Percentiles rank a stretch among this genome's conserved stretches.
These are phyloP conservation scores for Amanita muscaria DNA, from an alignment of 768 basidiomycete genomes.

Conservation along the genomic window DNA sequence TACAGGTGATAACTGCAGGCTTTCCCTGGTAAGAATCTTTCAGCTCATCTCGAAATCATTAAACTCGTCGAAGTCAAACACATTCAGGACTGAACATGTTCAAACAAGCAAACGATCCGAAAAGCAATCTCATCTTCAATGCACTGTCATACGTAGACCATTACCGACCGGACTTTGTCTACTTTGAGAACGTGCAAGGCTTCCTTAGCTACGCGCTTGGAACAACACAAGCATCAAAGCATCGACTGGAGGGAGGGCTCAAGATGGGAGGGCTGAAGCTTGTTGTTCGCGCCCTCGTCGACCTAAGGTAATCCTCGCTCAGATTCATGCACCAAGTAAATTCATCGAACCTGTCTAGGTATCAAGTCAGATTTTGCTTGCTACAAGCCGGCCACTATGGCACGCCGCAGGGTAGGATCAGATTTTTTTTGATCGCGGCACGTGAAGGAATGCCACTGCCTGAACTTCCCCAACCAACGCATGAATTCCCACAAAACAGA, in stretches of 20 bases:
- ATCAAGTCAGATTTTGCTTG: constrained; percentile 42
- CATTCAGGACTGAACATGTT: constrained; percentile 71
- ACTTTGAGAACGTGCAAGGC: constrained; percentile 48
- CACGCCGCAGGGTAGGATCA: constrained; percentile 42
- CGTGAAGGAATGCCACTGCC: constrained; percentile 34
- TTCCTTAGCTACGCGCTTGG: constrained; percentile 37
- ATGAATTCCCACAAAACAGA: constrained; percentile 37
- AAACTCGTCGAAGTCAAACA: constrained; percentile 60
- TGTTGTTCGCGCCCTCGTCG: constrained; percentile 46
- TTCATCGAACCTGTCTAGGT: constrained; percentile 22
- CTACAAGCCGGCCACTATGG: constrained; percentile 52
- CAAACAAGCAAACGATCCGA: constrained; percentile 54
- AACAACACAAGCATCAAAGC: constrained; percentile 27
- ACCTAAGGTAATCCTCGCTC: constrained; percentile 46
- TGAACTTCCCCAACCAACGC: constrained; percentile 46
- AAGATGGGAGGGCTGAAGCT: constrained; percentile 72
- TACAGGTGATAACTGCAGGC: constrained; percentile 58
- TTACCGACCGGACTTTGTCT: constrained; percentile 31
- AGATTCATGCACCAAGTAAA: background rate
- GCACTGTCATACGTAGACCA: constrained; percentile 43
- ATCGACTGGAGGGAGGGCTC: constrained; percentile 54
- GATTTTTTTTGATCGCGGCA: constrained; percentile 48
- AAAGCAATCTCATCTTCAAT: constrained; percentile 62
- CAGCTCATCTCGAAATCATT: background rate
- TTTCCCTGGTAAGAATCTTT: constrained; percentile 57